phyloP scores from a whole-genome alignment of 164 flowering plant species.

The Protea cynaroides region DNA sequence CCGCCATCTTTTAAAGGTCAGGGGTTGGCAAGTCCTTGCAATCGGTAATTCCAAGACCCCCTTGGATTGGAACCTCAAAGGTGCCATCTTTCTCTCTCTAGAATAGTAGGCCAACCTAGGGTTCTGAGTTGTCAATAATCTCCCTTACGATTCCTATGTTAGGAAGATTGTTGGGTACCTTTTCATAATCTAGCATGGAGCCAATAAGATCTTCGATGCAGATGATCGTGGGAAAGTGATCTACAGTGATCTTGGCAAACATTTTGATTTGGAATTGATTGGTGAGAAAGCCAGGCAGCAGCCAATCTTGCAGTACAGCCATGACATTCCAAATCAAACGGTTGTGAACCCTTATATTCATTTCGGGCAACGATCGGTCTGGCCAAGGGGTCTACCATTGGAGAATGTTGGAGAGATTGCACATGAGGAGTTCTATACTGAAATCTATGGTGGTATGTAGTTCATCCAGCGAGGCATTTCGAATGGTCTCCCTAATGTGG shows the following conservation, averaged over 20 bases:
- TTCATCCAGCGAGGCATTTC: constrained; percentile 95
- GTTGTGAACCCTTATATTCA: constrained; percentile 88
- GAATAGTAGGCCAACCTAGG: no score
- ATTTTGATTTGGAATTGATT: constrained; percentile 83
- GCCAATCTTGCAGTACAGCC: constrained; percentile 74
- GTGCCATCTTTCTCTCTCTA: no score
- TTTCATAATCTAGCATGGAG: constrained; percentile 95
- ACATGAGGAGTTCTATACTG: no score
- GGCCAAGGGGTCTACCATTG: constrained; percentile 95
- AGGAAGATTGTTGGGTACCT: constrained; percentile 84
- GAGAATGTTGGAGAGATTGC: no score
- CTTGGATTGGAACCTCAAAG: no score
- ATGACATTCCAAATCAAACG: constrained; percentile 69
- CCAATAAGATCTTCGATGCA: constrained; percentile 80
- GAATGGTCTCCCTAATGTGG: constrained; percentile 94
- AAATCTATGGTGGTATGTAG: constrained; percentile 94
- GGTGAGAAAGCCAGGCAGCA: constrained; percentile 78
- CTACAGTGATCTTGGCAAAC: constrained; percentile 73
- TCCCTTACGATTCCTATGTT: constrained; percentile 83
- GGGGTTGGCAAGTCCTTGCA: no score
- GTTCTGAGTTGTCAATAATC: constrained; percentile 58
- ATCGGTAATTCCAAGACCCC: no score
- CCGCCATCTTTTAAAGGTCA: no score
- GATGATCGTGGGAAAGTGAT: constrained; percentile 88
- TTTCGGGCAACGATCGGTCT: constrained; percentile 92